A percentile compares a stretch with the other conserved stretches of the same genome.
These are phyloP conservation scores for Scedosporium dehoogii DNA, from an alignment of 2,329 filamentous ascomycete species.

Conservation along the genomic window DNA sequence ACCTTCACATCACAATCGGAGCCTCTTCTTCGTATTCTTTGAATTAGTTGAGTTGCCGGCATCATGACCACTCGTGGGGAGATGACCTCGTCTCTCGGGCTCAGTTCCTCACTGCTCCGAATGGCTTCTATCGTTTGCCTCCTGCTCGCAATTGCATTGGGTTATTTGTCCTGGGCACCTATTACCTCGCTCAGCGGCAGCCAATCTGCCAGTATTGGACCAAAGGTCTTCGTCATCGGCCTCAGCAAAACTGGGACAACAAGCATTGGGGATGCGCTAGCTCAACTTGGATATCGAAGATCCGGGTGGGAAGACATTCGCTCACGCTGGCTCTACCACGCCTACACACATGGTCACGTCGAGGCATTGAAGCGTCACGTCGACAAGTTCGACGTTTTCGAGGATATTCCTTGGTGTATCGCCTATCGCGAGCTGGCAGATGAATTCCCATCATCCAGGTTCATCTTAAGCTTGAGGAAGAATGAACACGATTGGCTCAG, in stretches of 20 bases:
- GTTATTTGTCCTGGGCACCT: not conserved
- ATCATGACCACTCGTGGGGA: too few species aligned
- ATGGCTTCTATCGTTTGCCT: not conserved
- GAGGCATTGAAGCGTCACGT: not conserved
- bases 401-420: not conserved
- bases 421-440: not conserved
- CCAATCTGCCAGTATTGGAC: not conserved
- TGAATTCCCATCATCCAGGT: not conserved
- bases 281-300: not conserved
- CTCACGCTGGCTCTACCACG: not conserved
- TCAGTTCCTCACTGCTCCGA: too few species aligned
- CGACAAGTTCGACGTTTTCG: not conserved
- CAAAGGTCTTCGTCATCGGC: not conserved
- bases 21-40: too few species aligned
- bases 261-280: not conserved
- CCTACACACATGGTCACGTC: not conserved
- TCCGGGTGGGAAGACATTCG: not conserved
- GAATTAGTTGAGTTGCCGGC: too few species aligned
- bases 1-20: too few species aligned
- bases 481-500: not conserved
- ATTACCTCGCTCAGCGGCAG: not conserved
- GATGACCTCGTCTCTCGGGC: too few species aligned
- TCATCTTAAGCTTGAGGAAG: not conserved
- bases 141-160: not conserved
- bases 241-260: not conserved